Conservation (phyloP, 805 yeast genomes). For the Ogataea methylovora region DNA sequence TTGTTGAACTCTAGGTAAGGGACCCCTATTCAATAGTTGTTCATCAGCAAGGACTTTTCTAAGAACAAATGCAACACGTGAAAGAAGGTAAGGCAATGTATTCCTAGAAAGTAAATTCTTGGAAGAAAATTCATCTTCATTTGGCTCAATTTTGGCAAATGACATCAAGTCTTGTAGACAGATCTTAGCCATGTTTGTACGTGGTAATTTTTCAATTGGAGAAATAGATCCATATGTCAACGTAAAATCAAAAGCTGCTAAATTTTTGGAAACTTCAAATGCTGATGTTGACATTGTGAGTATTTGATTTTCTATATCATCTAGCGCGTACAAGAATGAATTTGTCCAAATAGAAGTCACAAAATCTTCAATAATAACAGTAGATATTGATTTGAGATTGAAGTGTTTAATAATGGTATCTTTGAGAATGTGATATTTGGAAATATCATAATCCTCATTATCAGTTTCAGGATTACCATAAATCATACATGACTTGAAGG, state of each 20-base stretch:
- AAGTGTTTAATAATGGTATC: slow-evolving; percentile 34
- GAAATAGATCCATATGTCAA: slow-evolving; percentile 59
- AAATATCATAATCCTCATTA: slow-evolving; percentile 32
- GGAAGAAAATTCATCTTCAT: not conserved
- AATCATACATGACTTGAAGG: slow-evolving; percentile 34
- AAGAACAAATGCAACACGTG: slow-evolving; percentile 54
- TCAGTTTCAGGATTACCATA: slow-evolving; percentile 19
- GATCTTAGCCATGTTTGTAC: slow-evolving; percentile 40
- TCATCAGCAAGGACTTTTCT: slow-evolving; percentile 59
- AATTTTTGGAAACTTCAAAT: slow-evolving; percentile 26
- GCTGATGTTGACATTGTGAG: slow-evolving; percentile 16
- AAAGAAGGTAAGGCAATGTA: slow-evolving; percentile 41
- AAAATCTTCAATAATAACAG: slow-evolving; percentile 31
- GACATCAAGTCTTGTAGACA: slow-evolving; percentile 52
- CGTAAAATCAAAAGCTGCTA: slow-evolving; percentile 36
- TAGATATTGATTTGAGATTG: slow-evolving; percentile 16
- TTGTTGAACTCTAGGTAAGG: slow-evolving; percentile 59
- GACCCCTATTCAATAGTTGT: slow-evolving; percentile 49
- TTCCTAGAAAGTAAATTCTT: slow-evolving; percentile 13
- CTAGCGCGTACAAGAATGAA: slow-evolving; percentile 53
- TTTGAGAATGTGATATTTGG: slow-evolving; percentile 36
- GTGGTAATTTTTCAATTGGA: slow-evolving; percentile 33
- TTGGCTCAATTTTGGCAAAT: slow-evolving; percentile 15
- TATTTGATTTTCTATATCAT: slow-evolving; percentile 38
- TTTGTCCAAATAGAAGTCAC: slow-evolving; percentile 45